Evolutionary conservation across 176 grass and related monocot genomes (phyloP).

Genomic region (Miscanthus lutarioriparius): DNA sequence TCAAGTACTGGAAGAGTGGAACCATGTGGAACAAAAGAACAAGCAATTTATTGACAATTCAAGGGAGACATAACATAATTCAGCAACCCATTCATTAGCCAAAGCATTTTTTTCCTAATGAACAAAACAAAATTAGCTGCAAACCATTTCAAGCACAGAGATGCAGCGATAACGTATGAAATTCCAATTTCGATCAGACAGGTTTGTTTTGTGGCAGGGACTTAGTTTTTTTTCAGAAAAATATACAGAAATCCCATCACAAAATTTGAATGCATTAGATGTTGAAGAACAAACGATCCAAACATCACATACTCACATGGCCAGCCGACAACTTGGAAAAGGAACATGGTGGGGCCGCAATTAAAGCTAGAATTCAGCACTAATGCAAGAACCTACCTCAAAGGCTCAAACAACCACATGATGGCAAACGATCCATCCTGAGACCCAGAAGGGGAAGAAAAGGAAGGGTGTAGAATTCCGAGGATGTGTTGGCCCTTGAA

Average conservation of each 20-base stretch:
- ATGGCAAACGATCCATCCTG: not conserved
- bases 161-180: not conserved
- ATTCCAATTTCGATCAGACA: conserved; percentile 1
- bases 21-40: not conserved
- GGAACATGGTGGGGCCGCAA: not conserved
- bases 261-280: not conserved
- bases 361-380: not conserved
- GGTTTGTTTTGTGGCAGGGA: not conserved
- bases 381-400: not conserved
- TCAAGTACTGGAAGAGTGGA: not conserved
- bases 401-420: not conserved
- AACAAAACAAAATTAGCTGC: not conserved
- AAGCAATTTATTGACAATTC: not conserved
- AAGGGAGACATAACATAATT: not conserved
- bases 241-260: not conserved
- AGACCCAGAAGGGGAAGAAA: not conserved
- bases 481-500: not conserved
- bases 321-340: not conserved
- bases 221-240: not conserved
- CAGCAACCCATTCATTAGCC: not conserved
- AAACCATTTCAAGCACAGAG: not conserved
- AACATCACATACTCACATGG: conserved; percentile 3
- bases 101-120: not conserved
- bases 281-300: not conserved
- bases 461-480: not conserved